Evolutionary conservation across 768 basidiomycete genomes (phyloP).

Genomic region (Agaricus blazei): DNA sequence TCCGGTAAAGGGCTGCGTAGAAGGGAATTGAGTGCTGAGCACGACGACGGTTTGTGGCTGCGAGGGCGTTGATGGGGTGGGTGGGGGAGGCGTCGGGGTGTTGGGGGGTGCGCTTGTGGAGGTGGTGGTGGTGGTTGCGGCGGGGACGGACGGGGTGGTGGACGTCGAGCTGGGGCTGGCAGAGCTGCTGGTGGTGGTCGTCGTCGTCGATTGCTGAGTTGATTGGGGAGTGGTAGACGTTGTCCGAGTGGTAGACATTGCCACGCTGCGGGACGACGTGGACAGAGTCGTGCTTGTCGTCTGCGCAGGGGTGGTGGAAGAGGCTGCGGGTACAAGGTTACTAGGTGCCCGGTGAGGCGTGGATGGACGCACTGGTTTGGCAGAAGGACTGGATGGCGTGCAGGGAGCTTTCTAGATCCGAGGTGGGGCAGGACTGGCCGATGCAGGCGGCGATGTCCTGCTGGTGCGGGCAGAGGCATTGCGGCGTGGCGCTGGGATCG

Average conservation of each 20-base stretch:
- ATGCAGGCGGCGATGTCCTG: neutral
- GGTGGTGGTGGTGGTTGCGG: neutral
- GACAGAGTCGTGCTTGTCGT: neutral
- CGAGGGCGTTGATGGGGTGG: neutral
- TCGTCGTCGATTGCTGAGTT: too few relatives aligned
- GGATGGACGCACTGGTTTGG: neutral
- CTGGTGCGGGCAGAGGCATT: neutral
- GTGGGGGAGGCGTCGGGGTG: neutral
- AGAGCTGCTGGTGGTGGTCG: too few relatives aligned
- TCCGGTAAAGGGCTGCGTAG: neutral
- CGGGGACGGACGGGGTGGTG: neutral
- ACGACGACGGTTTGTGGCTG: slow-evolving; percentile 1
- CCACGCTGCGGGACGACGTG: too few relatives aligned
- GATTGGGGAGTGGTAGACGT: too few relatives aligned
- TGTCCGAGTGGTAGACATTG: too few relatives aligned
- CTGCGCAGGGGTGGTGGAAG: neutral
- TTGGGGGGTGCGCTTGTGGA: neutral
- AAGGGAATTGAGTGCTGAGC: slow-evolving; percentile 6
- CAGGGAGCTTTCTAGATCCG: neutral
- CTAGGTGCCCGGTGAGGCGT: neutral
- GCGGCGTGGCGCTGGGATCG: neutral
- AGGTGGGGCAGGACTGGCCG: neutral
- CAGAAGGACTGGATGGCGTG: neutral
- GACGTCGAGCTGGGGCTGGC: neutral
- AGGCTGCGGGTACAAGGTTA: neutral